Evolutionary conservation across 495 filamentous ascomycete species (phyloP).

Genomic region (Cercophora sp.): DNA sequence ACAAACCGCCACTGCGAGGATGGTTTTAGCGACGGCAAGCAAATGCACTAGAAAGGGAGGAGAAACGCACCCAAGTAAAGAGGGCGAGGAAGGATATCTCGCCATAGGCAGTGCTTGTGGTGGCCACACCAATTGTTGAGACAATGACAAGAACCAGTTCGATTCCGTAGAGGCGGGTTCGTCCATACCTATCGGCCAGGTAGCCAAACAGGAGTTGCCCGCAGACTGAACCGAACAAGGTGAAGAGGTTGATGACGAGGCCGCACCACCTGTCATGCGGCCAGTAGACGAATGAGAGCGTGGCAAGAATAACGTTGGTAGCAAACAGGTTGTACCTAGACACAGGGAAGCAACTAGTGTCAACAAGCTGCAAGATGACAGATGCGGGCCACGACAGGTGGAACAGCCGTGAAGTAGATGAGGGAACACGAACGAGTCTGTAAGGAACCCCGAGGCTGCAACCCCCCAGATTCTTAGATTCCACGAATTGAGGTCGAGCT

Average conservation of each 20-base stretch:
- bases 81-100: conserved; percentile 34
- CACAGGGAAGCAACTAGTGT: too few species aligned
- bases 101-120: conserved; percentile 54
- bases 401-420: conserved; percentile 12
- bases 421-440: conserved; percentile 53
- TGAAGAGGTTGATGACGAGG: conserved; percentile 55
- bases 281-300: conserved; percentile 62
- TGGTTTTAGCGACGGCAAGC: too few species aligned
- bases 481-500: conserved; percentile 37
- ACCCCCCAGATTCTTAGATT: conserved; percentile 48
- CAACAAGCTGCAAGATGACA: too few species aligned
- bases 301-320: conserved; percentile 61
- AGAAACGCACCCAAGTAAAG: conserved; percentile 31
- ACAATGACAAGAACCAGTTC: conserved; percentile 77
- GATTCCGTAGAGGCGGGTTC: conserved; percentile 74
- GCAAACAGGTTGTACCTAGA: conserved; percentile 56
- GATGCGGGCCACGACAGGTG: not conserved
- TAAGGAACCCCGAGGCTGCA: conserved; percentile 64
- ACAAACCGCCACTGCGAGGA: conserved; percentile 36
- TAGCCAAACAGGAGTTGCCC: conserved; percentile 73
- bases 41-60: too few species aligned
- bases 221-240: conserved; percentile 47
- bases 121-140: conserved; percentile 64
- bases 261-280: conserved; percentile 29
- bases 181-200: conserved; percentile 69